Evolutionary conservation across 2,329 filamentous ascomycete genomes (phyloP).

Genomic region (Ceratocystis albifundus): DNA sequence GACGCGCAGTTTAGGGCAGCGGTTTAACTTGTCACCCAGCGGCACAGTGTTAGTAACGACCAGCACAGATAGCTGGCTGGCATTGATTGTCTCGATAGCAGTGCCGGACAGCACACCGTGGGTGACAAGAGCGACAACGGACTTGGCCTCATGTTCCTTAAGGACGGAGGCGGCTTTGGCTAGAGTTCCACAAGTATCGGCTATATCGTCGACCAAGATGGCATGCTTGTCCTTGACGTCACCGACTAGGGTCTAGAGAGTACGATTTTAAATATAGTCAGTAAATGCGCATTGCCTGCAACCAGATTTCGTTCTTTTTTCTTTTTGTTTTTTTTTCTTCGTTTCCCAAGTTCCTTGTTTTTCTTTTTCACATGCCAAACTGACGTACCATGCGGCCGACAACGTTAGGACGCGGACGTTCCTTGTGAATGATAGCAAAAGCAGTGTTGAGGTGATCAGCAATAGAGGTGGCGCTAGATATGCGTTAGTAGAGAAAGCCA

Average conservation of each 20-base stretch:
- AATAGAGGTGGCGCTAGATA: conserved; percentile 60
- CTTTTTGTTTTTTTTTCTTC: no score
- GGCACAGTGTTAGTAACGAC: conserved; percentile 71
- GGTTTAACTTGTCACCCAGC: conserved; percentile 60
- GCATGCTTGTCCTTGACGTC: conserved; percentile 84
- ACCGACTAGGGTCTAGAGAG: conserved; percentile 56
- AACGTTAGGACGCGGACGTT: conserved; percentile 73
- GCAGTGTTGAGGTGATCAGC: conserved; percentile 81
- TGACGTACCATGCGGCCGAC: conserved; percentile 65
- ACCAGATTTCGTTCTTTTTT: neutral
- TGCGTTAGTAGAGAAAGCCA: neutral
- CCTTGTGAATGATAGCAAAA: conserved; percentile 95
- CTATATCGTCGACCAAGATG: conserved; percentile 97
- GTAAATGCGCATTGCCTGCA: neutral
- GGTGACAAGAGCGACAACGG: conserved; percentile 90
- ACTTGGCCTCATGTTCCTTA: conserved; percentile 71
- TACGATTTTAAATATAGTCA: neutral
- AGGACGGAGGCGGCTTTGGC: conserved; percentile 81
- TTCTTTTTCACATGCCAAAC: neutral
- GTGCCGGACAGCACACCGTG: conserved; percentile 84
- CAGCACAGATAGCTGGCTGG: conserved; percentile 61
- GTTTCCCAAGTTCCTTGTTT: no score
- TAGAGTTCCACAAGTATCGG: conserved; percentile 66
- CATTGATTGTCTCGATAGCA: conserved; percentile 76
- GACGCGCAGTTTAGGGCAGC: conserved; percentile 70